These are phyloP conservation scores for Aspergillus fructus DNA, from an alignment of 2,329 filamentous ascomycete genomes.

Conservation along the genomic window DNA sequence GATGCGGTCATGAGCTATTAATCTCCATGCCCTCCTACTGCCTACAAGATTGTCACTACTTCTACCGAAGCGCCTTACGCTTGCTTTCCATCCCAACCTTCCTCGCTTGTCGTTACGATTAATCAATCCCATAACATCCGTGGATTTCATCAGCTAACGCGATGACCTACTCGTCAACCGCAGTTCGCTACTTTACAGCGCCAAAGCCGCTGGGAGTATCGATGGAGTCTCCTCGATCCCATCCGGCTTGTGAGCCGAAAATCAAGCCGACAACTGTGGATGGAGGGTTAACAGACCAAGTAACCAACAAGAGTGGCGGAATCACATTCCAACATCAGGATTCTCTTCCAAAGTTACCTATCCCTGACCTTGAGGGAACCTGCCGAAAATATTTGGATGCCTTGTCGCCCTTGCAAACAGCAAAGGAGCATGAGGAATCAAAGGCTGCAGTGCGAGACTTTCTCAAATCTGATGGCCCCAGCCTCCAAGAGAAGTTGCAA, in stretches of 20 bases:
- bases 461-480: constrained; percentile 73
- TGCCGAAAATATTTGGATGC: constrained; percentile 77
- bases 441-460: constrained; percentile 80
- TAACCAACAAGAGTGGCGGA: constrained; percentile 60
- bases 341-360: constrained; percentile 84
- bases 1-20: constrained; percentile 43
- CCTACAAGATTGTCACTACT: constrained; percentile 87
- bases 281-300: constrained; percentile 21
- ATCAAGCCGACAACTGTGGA: constrained; percentile 19
- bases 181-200: constrained; percentile 69
- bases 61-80: constrained; percentile 85
- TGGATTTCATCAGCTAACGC: constrained; percentile 45
- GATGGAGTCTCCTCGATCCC: constrained; percentile 49
- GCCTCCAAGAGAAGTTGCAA: constrained; percentile 84
- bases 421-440: constrained; percentile 80
- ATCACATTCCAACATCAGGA: constrained; percentile 90
- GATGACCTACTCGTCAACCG: constrained; percentile 60
- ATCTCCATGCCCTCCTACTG: constrained; percentile 73
- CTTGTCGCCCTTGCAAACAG: constrained; percentile 75
- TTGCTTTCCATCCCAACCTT: constrained; percentile 78
- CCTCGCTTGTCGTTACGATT: constrained; percentile 74
- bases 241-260: constrained; percentile 25
- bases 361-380: constrained; percentile 79
- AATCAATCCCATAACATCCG: constrained; percentile 33
- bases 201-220: constrained; percentile 73